Base-by-base conservation (phyloP, 2,329 filamentous ascomycete species). In the Sporothrix inflata region DNA sequence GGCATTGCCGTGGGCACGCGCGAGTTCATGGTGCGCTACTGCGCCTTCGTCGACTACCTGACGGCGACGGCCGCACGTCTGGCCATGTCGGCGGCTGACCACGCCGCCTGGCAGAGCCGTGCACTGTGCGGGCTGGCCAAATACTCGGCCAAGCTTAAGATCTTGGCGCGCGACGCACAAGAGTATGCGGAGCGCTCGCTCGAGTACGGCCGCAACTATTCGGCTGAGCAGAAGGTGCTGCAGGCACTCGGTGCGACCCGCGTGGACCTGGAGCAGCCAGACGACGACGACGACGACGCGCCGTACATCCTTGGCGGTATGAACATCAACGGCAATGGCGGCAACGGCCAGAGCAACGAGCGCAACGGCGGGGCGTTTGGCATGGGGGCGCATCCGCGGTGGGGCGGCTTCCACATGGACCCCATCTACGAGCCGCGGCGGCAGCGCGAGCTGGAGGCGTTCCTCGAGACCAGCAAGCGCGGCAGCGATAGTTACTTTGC, bases 91-190 rank as follows among this genome's bases (percentile, higher is more conserved):
- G 60, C 55, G 9, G 57, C 69, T 2, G 57, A 49, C 42, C 69
- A 71, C 27, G 45, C 24, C 8, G 69, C 40, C 1, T 71, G 69
- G 69, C 69, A 63, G 57, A 71, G 57, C 55, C 57, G 69, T 45
- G 57, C 53, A 3, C 21, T 65, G n/a, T 63, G 47, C 30, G 69
- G 55, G 6, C 42, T 71, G 55, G 69, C 60, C 57, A 71, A 71
- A 34, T 71, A 71, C 47, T 21, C 69, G 60, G 69, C 69, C 19
- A 71, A 71, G 57, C 55, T 71, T 38, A 71, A 71, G 57, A 53
- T 71, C 24, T 45, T 71, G 69, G 69, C 69, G 14, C 69, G 69
- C 69, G 27, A 71, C 34, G 45, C 69, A 27, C 45, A 51, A 24
- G 69, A 63, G 21, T 71, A 71, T 19, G 69, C 69, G 9, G 27